Conservation (phyloP, 331 rosid species). For the Arachis monticola region DNA sequence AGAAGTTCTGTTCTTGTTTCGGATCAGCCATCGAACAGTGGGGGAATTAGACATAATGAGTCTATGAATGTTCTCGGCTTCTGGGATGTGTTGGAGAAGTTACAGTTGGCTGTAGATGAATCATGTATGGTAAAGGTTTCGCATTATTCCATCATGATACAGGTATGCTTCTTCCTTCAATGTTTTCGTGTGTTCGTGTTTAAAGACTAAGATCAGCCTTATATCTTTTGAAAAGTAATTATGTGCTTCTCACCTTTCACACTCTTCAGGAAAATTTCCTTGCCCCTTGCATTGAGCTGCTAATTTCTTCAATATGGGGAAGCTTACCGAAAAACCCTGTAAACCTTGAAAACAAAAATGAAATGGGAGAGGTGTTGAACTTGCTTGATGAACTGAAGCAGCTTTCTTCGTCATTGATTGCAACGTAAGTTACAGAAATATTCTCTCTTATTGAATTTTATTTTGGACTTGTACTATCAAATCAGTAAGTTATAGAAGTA, state of each 20-base stretch:
- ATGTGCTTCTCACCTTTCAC: background rate
- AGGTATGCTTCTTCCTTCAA: constrained; percentile 10
- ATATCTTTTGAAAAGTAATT: background rate
- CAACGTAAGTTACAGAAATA: constrained; percentile 28
- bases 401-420: constrained; percentile 39
- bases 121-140: background rate
- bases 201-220: background rate
- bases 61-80: background rate
- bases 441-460: background rate
- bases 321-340: constrained; percentile 14
- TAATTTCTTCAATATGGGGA: background rate
- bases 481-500: background rate
- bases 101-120: background rate
- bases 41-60: background rate
- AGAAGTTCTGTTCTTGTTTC: constrained; percentile 1
- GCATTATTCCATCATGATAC: background rate
- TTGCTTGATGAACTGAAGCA: constrained; percentile 45
- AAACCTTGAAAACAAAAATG: constrained; percentile 1
- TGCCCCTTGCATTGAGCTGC: background rate
- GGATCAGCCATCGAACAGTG: background rate
- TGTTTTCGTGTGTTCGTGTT: background rate
- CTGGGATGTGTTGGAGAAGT: constrained; percentile 20
- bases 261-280: constrained; percentile 14
- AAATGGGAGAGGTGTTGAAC: constrained; percentile 17
- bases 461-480: background rate